Conservation (phyloP, 78 protist species). For the Polysphondylium violaceum region DNA sequence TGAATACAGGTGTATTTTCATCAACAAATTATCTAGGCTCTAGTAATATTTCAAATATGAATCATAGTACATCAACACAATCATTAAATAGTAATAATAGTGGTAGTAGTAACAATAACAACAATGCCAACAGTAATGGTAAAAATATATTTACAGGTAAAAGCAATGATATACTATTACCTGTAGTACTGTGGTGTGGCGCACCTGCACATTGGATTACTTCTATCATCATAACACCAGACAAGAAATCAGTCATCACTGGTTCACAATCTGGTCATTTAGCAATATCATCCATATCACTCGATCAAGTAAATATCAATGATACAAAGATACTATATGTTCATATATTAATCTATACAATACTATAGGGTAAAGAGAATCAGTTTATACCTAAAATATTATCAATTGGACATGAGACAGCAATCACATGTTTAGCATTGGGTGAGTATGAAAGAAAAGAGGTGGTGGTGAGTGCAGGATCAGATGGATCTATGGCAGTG, state of each 20-base stretch:
- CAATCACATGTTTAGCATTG: conserved; percentile 67
- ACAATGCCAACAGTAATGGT: no score
- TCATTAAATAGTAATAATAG: no score
- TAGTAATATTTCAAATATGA: no score
- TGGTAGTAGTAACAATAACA: no score
- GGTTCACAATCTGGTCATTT: conserved; percentile 74
- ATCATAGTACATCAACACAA: no score
- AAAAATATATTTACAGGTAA: conserved; percentile 3
- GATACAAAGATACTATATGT: background rate
- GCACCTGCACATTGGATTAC: conserved; percentile 76
- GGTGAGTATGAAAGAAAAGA: conserved; percentile 65
- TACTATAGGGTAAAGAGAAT: conserved; percentile 45
- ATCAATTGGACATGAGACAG: conserved; percentile 38
- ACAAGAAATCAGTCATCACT: conserved; percentile 45
- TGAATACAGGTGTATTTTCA: no score
- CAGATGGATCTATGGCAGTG: conserved; percentile 63
- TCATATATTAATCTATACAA: background rate
- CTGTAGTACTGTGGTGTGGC: conserved; percentile 79
- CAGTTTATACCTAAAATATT: conserved; percentile 53
- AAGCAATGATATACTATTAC: conserved; percentile 38
- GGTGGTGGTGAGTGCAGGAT: conserved; percentile 12
- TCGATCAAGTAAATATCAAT: conserved; percentile 27
- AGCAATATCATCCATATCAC: conserved; percentile 44
- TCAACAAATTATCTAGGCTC: no score
- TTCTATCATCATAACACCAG: conserved; percentile 61